Evolutionary conservation across 2,329 filamentous ascomycete species (phyloP).

Genomic region (Saccharata proteae): DNA sequence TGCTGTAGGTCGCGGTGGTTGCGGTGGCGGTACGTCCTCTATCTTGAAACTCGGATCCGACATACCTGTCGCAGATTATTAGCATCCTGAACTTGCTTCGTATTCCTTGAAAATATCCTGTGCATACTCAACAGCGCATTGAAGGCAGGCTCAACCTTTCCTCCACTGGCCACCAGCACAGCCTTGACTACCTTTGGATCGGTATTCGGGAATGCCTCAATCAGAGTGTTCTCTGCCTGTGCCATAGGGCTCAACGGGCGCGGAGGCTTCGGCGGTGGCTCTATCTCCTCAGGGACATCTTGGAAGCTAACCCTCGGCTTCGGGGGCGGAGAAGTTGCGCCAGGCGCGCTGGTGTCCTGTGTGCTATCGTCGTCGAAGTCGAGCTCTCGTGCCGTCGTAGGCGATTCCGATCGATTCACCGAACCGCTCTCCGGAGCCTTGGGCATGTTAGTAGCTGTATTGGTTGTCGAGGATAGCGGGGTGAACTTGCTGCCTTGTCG

Average conservation of each 20-base stretch:
- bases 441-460: constrained; percentile 25
- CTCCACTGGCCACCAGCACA: constrained; percentile 73
- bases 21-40: constrained; percentile 52
- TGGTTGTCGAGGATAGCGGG: constrained; percentile 12
- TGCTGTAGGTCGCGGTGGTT: constrained; percentile 62
- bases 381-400: constrained; percentile 43
- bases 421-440: constrained; percentile 16
- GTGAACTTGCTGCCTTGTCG: constrained; percentile 10
- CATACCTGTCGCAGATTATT: constrained; percentile 30
- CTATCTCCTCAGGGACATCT: constrained; percentile 33
- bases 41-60: constrained; percentile 40
- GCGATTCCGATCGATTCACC: constrained; percentile 37
- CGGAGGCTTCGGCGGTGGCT: constrained; percentile 66
- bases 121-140: constrained; percentile 73
- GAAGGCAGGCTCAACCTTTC: constrained; percentile 85
- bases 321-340: constrained; percentile 25
- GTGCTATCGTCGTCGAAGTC: constrained; percentile 45
- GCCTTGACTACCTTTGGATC: constrained; percentile 75
- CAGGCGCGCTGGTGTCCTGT: constrained; percentile 24
- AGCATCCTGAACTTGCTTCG: background rate
- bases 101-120: background rate
- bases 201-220: constrained; percentile 84
- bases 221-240: constrained; percentile 76
- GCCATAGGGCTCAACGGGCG: constrained; percentile 70
- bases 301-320: constrained; percentile 34